phyloP scores from a whole-genome alignment of 208 protist species.

The Trypanosoma rangeli region DNA sequence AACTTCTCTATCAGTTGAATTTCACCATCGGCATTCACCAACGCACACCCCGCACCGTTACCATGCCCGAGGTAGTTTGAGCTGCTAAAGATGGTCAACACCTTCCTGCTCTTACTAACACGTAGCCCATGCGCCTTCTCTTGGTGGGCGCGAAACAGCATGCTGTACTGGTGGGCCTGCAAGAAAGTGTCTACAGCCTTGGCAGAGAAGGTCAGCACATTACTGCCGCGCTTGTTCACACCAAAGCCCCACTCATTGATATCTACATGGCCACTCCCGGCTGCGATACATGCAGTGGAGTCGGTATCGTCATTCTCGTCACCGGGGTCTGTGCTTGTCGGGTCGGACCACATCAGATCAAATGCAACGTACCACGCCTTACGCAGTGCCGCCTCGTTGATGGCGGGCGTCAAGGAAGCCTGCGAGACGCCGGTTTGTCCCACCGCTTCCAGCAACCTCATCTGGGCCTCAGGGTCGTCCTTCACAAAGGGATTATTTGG shows the following conservation, averaged over 20 bases:
- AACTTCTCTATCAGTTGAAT: constrained; percentile 77
- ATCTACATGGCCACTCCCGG: not conserved
- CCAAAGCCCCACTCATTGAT: constrained; percentile 77
- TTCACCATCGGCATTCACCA: constrained; percentile 55
- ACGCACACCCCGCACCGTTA: constrained; percentile 75
- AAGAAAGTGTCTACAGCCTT: constrained; percentile 76
- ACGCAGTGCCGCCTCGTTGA: constrained; percentile 36
- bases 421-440: constrained; percentile 14
- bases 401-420: not conserved
- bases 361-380: constrained; percentile 61
- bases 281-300: not conserved
- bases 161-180: constrained; percentile 49
- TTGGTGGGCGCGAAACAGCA: constrained; percentile 85
- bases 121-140: constrained; percentile 73
- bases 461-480: constrained; percentile 44
- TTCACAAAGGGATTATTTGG: constrained; percentile 48
- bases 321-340: constrained; percentile 43
- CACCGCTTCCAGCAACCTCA: constrained; percentile 33
- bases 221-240: constrained; percentile 56
- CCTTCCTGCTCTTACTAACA: constrained; percentile 67
- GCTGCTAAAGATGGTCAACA: constrained; percentile 84
- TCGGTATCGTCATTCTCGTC: constrained; percentile 21
- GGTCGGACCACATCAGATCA: constrained; percentile 85
- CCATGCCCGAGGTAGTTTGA: constrained; percentile 79
- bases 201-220: constrained; percentile 63